Evolutionary conservation across 805 yeast genomes (phyloP).

Genomic region (Wickerhamiella occidentalis): DNA sequence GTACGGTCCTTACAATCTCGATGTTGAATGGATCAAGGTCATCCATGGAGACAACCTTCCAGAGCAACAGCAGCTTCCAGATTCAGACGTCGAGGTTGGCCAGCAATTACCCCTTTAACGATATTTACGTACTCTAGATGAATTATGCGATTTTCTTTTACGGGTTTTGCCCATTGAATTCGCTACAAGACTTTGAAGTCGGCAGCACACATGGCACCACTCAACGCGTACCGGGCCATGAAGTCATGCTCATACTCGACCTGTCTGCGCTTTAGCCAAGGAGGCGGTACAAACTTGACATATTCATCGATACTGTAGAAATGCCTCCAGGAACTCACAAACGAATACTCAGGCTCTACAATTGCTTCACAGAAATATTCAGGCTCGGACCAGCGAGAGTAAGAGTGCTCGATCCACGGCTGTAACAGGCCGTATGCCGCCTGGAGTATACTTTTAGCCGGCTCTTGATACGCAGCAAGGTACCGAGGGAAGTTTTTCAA

Average conservation of each 20-base stretch:
- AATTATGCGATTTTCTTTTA: background rate
- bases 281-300: background rate
- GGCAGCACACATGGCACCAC: conserved; percentile 13
- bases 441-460: background rate
- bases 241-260: conserved; percentile 13
- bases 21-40: conserved; percentile 62
- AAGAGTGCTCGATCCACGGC: conserved; percentile 1
- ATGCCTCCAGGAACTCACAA: conserved; percentile 26
- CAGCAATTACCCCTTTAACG: conserved; percentile 6
- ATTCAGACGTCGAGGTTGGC: conserved; percentile 4
- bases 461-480: background rate
- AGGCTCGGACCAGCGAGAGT: background rate
- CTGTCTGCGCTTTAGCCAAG: background rate
- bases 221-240: conserved; percentile 14
- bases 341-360: conserved; percentile 10
- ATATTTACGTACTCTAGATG: background rate
- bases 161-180: background rate
- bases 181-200: no score
- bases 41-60: conserved; percentile 24
- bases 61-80: background rate
- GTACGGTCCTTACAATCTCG: conserved; percentile 61
- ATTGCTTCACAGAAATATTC: background rate
- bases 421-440: background rate
- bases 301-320: conserved; percentile 24
- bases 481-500: background rate